Percentiles rank a stretch among this genome's conserved stretches.
phyloP scores from a whole-genome alignment of 2,329 filamentous ascomycete genomes.

The Cladosporium colombiae region DNA sequence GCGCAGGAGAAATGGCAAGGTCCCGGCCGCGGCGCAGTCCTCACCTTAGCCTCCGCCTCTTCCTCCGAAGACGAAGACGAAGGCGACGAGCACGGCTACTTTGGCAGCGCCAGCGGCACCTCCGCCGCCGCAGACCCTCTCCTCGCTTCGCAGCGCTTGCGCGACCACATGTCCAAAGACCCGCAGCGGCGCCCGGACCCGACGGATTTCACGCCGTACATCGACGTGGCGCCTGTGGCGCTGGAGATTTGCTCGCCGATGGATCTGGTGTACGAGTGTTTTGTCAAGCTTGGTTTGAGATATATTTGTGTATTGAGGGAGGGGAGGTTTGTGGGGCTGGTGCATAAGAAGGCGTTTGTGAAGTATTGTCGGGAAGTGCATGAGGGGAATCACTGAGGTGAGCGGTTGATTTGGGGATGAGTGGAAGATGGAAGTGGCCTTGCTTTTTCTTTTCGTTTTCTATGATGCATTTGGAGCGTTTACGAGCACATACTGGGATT shows the following conservation, averaged over 20 bases:
- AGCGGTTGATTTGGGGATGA: too few relatives aligned
- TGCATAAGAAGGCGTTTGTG: constrained; percentile 96
- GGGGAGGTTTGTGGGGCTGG: constrained; percentile 84
- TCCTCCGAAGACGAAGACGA: constrained; percentile 62
- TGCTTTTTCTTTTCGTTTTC: background rate
- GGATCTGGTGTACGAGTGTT: constrained; percentile 95
- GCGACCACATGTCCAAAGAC: background rate
- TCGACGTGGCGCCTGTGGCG: constrained; percentile 86
- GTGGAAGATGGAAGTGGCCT: background rate
- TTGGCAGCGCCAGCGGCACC: background rate
- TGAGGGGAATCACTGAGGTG: constrained; percentile 41
- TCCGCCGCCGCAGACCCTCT: constrained; percentile 62
- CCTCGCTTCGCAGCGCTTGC: constrained; percentile 60
- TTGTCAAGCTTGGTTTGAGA: constrained; percentile 86
- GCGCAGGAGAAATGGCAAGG: constrained; percentile 48
- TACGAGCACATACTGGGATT: background rate
- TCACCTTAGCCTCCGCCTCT: constrained; percentile 5
- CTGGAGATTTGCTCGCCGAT: constrained; percentile 88
- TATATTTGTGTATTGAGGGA: constrained; percentile 88
- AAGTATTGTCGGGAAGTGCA: constrained; percentile 88
- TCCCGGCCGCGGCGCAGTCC: constrained; percentile 19
- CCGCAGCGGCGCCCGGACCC: constrained; percentile 51
- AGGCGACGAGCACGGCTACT: constrained; percentile 66
- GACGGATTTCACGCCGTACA: constrained; percentile 85
- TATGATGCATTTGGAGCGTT: background rate